Percentiles rank a stretch among this genome's conserved stretches.
These are phyloP conservation scores for Hygrocybe punicea DNA, from an alignment of 768 basidiomycete species.

Conservation along the genomic window DNA sequence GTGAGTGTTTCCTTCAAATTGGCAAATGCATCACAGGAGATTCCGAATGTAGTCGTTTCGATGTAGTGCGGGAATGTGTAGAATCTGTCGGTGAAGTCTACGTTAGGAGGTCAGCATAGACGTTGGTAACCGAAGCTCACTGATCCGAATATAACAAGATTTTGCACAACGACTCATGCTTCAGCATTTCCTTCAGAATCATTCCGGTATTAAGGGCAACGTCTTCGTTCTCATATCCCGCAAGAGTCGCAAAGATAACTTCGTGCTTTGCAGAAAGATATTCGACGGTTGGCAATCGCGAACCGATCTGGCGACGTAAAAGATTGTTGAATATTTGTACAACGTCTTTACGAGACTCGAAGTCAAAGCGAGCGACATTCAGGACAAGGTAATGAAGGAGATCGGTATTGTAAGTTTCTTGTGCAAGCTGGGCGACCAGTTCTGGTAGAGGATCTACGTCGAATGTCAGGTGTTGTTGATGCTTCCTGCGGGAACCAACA, in stretches of 20 bases:
- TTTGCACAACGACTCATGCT: conserved; percentile 87
- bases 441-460: conserved; percentile 77
- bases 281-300: conserved; percentile 94
- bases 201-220: conserved; percentile 96
- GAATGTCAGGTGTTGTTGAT: conserved; percentile 1
- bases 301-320: conserved; percentile 85
- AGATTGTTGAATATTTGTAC: conserved; percentile 89
- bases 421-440: conserved; percentile 88
- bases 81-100: conserved; percentile 52
- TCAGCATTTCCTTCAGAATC: conserved; percentile 95
- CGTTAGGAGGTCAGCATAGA: conserved; percentile 2
- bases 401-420: conserved; percentile 92
- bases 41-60: conserved; percentile 95
- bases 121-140: conserved; percentile 48
- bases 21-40: conserved; percentile 96
- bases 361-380: conserved; percentile 85
- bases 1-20: conserved; percentile 98
- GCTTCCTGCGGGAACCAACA: background rate
- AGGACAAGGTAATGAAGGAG: conserved; percentile 77
- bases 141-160: conserved; percentile 89
- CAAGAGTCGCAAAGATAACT: conserved; percentile 75
- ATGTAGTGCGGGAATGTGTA: conserved; percentile 96
- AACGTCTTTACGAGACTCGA: conserved; percentile 86
- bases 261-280: conserved; percentile 77
- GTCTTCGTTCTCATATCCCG: conserved; percentile 93